These are phyloP conservation scores for Haematococcus lacustris DNA, from an alignment of 139 green algal genomes.

Conservation along the genomic window DNA sequence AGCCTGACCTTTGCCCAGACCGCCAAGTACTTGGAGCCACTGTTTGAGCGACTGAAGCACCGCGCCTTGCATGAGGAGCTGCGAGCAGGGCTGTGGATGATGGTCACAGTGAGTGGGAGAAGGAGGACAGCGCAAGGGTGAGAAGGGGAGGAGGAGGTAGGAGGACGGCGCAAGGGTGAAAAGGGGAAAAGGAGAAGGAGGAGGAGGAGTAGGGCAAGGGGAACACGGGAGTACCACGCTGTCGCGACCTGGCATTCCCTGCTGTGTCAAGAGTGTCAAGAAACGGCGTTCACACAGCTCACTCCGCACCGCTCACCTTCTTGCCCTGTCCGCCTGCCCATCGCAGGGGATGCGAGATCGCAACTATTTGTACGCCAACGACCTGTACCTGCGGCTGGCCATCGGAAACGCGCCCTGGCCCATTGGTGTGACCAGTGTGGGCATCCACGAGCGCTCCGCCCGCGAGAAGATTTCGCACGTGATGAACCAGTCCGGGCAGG, in stretches of 20 bases:
- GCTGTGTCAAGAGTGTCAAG: no score
- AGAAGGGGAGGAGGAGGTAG: no score
- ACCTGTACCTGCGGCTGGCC: slow-evolving; percentile 92
- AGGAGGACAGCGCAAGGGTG: no score
- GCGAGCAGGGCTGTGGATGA: slow-evolving; percentile 52
- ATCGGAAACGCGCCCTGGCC: slow-evolving; percentile 95
- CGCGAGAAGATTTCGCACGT: slow-evolving; percentile 92
- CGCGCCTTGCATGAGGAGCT: slow-evolving; percentile 64
- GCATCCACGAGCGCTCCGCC: slow-evolving; percentile 87
- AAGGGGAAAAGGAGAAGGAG: no score
- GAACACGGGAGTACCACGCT: no score
- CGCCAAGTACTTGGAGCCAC: slow-evolving; percentile 73
- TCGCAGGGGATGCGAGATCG: slow-evolving; percentile 57
- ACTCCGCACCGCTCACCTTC: no score
- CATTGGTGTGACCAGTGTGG: slow-evolving; percentile 77
- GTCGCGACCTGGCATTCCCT: no score
- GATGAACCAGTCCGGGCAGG: slow-evolving; percentile 59
- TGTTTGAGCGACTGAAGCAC: slow-evolving; percentile 70
- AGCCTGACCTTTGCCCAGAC: slow-evolving; percentile 72
- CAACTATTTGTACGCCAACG: slow-evolving; percentile 91
- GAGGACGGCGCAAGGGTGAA: no score
- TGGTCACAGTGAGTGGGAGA: slow-evolving; percentile 47
- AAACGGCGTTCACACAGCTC: no score
- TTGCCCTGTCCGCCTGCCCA: no score
- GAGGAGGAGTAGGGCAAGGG: no score